These are phyloP conservation scores for Platanthera guangdongensis DNA, from an alignment of 106 monocot genomes.

Conservation along the genomic window DNA sequence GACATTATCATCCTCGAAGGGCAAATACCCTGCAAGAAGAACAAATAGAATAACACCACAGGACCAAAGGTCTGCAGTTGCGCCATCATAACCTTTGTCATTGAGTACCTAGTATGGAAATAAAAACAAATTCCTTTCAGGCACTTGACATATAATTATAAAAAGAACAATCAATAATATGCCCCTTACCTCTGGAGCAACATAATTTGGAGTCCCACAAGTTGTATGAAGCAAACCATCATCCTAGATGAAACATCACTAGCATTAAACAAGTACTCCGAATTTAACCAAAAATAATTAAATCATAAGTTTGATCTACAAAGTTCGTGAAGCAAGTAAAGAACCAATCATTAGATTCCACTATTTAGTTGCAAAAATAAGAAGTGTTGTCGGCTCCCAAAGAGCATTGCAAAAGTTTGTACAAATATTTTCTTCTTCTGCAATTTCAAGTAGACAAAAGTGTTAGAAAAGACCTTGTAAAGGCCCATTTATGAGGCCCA, in stretches of 20 bases:
- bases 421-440: too few relatives aligned
- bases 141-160: neutral
- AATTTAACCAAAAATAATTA: neutral
- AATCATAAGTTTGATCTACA: too few relatives aligned
- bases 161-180: neutral
- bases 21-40: constrained; percentile 79
- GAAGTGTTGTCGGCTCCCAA: too few relatives aligned
- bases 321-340: too few relatives aligned
- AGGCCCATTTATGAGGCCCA: too few relatives aligned
- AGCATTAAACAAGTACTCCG: neutral
- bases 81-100: constrained; percentile 79
- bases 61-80: constrained; percentile 88
- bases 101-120: constrained; percentile 51
- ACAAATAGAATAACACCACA: constrained; percentile 92
- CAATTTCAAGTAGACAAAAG: too few relatives aligned
- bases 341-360: too few relatives aligned
- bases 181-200: constrained; percentile 73
- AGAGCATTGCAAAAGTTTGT: too few relatives aligned
- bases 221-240: constrained; percentile 82
- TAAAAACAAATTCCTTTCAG: neutral
- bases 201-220: constrained; percentile 89
- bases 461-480: too few relatives aligned
- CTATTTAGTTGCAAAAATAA: too few relatives aligned
- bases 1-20: constrained; percentile 73
- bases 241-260: constrained; percentile 29